Percentiles rank a stretch among this genome's conserved stretches.
Evolutionary conservation across 1,284 basidiomycete species (phyloP).

Genomic region (Mycosarcoma mackinlayi): DNA sequence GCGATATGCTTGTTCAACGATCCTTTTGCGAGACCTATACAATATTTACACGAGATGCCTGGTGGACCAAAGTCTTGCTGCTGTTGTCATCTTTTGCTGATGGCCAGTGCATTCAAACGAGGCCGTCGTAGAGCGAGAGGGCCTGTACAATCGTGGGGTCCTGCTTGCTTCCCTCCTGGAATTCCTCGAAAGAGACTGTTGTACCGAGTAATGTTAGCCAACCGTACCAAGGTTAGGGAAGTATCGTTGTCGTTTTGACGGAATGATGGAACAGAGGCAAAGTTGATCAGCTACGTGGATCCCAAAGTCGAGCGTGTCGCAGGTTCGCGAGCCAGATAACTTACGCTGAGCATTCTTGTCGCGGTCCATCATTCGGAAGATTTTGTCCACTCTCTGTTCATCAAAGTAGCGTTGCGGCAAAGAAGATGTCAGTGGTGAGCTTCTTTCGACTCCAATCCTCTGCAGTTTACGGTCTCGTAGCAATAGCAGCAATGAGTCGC

Average conservation of each 20-base stretch:
- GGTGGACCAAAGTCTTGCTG: constrained; percentile 3
- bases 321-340: constrained; percentile 26
- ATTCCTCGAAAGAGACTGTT: constrained; percentile 66
- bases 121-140: constrained; percentile 62
- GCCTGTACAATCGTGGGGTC: constrained; percentile 68
- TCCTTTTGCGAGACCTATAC: constrained; percentile 12
- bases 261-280: not conserved
- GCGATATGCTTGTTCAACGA: not conserved
- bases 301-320: no score
- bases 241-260: no score
- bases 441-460: not conserved
- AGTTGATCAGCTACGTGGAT: not conserved
- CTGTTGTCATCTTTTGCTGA: not conserved
- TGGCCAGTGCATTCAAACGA: constrained; percentile 18
- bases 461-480: no score
- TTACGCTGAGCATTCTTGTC: constrained; percentile 67
- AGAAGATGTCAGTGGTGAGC: not conserved
- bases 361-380: constrained; percentile 66
- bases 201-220: not conserved
- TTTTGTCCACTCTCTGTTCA: constrained; percentile 65
- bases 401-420: not conserved
- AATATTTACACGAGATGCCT: constrained; percentile 13
- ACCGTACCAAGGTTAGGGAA: no score
- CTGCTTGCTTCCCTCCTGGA: constrained; percentile 67
- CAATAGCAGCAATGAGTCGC: not conserved